phyloP scores from a whole-genome alignment of 306 rosid species.

The Benincasa hispida region DNA sequence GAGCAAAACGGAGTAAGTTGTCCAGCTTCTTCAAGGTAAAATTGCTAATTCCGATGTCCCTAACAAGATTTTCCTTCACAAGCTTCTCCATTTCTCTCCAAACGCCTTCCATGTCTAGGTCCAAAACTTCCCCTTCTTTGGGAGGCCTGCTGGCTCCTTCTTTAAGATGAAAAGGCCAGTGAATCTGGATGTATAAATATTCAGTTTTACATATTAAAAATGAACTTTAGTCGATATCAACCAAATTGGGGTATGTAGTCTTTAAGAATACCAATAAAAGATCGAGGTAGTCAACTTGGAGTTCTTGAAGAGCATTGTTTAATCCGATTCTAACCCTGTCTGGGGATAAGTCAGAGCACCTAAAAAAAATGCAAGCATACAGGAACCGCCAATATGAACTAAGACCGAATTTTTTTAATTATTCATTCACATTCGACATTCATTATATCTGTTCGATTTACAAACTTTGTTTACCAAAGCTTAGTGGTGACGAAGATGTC shows the following conservation, averaged over 20 bases:
- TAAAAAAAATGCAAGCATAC: constrained; percentile 4
- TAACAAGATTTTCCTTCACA: constrained; percentile 11
- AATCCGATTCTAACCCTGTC: constrained; percentile 50
- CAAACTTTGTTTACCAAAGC: constrained; percentile 24
- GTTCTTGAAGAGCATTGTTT: constrained; percentile 40
- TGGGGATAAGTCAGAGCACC: constrained; percentile 56
- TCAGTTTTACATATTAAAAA: background rate
- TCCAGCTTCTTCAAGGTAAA: constrained; percentile 33
- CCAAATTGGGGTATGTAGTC: constrained; percentile 2
- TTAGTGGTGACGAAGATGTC: constrained; percentile 45
- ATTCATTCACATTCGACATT: background rate
- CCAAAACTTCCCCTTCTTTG: background rate
- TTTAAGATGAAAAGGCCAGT: background rate
- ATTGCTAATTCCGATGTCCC: constrained; percentile 43
- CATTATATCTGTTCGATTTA: background rate
- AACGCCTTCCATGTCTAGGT: background rate
- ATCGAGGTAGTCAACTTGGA: constrained; percentile 51
- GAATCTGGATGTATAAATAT: background rate
- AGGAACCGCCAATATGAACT: background rate
- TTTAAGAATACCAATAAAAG: constrained; percentile 39
- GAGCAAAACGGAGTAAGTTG: constrained; percentile 24
- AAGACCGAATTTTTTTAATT: background rate
- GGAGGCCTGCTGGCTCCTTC: constrained; percentile 1
- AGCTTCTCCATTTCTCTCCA: constrained; percentile 1
- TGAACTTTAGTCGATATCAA: constrained; percentile 10